Base-by-base conservation (phyloP, 2,329 filamentous ascomycete genomes). In the Exophiala aquamarina region DNA sequence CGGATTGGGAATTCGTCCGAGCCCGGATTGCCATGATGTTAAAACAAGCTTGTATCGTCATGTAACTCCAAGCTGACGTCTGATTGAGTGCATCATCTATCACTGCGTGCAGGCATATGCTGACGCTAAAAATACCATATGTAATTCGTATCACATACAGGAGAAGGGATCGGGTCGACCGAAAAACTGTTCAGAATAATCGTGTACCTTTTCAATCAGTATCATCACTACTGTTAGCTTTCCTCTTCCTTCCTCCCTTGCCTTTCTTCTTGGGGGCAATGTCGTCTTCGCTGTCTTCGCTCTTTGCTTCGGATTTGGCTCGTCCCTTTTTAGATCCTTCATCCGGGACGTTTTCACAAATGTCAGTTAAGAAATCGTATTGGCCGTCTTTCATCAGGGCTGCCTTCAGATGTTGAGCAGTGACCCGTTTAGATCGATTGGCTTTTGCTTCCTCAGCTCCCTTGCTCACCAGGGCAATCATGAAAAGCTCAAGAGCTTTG, bases 401-500 rank as follows among this genome's bases (percentile, higher is more conserved):
- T 54, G 88, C 83, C 73, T 97, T 97, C 57, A 98, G 78, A 78
- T 97, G 95, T 47, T 84, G 78, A 2, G 91, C 89, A 13, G 89
- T 90, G 57, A 98, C 88, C 56, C 91, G 83, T 71, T 95, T 96
- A 0, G 89, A 91, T 20, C 40, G 40, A 23, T 52, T 47, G 54
- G 85, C 87, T 58, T 81, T 83, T 41, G 93, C 92, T 58, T 95
- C 84, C 42, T 86, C 82, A 38, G 93, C 90, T 47, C 91, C 90
- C 65, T 91, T 92, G 20, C 84, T 84, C 52, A 97, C 92, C 47
- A 98, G 78, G 33, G 89, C 85, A 54, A 97, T 89, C 93, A 98
- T 98, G 66, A 98, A 98, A 7, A 98, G 78, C 71, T 98, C 93
- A 5, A 98, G 78, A 13, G 93, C 93, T 74, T 96, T 96, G 58